Evolutionary conservation across 2,329 filamentous ascomycete species (phyloP), one percentile per base, ranked within the genome.

Genomic region (Aspergillus caelatus): DNA sequence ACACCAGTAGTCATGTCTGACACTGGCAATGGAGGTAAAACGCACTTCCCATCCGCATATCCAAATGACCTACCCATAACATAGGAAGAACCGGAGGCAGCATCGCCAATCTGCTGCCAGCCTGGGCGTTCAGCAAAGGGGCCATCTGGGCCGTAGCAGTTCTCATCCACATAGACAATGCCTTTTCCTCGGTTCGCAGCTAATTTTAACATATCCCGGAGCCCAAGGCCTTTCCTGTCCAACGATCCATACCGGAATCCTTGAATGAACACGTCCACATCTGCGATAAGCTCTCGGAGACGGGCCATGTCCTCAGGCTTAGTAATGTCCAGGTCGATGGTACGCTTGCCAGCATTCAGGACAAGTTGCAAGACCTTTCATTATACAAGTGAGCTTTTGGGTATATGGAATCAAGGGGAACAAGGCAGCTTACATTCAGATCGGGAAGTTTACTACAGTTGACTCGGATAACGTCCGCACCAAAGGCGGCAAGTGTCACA

Each of bases 251-350:
- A 77, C 10, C 84, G 77, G 75, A 83, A 87, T 30, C 85, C 84
- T 63, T 86, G 82, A 26, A 87, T 71, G 62, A 86, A 82, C 41
- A 86, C 80, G 67, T 88, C 85, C 2, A 81, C 83, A 2, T 83
- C 81, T 6, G 70, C 68, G 14, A 86, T 68, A 1, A 86, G 77
- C 7, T 77, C 72, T 3, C 75, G 70, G 0, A 85, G 71, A 10
- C 79, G 74, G 1, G 70, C 69, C 62, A 76, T 78, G 55, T 83
- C 82, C 1, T 74, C 70, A 1, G 76, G 67, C 3, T 79, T 75
- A 50, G 78, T 77, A 41, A 86, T 80, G 66, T 88, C 81, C 3
- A 87, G 62, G 45, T 72, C 68, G 12, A 73, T 66, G 1, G 71
- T 72, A 10, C 70, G 69, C 56, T 72, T 72, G 43, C 67, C 69